These are phyloP conservation scores for Aspergillus quadrilineatus DNA, from an alignment of 2,329 filamentous ascomycete species.

Conservation along the genomic window DNA sequence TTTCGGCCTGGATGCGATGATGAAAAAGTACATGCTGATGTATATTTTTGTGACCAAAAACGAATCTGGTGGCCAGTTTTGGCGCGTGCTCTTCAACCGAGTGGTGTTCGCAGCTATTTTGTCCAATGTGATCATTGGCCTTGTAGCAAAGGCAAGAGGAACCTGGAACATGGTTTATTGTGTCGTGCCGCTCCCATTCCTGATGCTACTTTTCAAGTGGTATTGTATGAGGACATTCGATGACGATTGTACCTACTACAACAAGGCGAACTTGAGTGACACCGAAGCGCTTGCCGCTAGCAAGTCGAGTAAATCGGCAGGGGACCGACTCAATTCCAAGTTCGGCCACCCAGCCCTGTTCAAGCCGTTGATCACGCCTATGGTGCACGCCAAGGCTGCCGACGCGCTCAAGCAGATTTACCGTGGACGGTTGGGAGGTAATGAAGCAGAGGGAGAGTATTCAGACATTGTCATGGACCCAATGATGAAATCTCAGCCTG, in stretches of 20 bases:
- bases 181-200: slow-evolving; percentile 71
- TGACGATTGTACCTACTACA: slow-evolving; percentile 75
- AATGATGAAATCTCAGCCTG: slow-evolving; percentile 65
- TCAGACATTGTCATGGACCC: slow-evolving; percentile 77
- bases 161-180: slow-evolving; percentile 65
- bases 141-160: slow-evolving; percentile 71
- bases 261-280: slow-evolving; percentile 60
- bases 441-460: slow-evolving; percentile 47
- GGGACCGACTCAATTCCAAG: slow-evolving; percentile 68
- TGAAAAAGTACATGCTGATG: slow-evolving; percentile 93
- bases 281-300: slow-evolving; percentile 42
- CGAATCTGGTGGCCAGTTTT: slow-evolving; percentile 90
- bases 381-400: slow-evolving; percentile 90
- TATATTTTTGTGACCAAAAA: slow-evolving; percentile 97
- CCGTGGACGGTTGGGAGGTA: slow-evolving; percentile 69
- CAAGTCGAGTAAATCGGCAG: slow-evolving; percentile 41
- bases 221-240: slow-evolving; percentile 79
- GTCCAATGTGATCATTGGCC: slow-evolving; percentile 73
- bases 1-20: slow-evolving; percentile 79
- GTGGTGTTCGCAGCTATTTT: slow-evolving; percentile 78
- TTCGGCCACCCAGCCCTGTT: slow-evolving; percentile 93
- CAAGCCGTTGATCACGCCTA: slow-evolving; percentile 84
- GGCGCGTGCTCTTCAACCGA: slow-evolving; percentile 91
- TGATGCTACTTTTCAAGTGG: slow-evolving; percentile 80
- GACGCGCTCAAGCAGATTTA: slow-evolving; percentile 85